These are phyloP conservation scores for Solanum hybrid DNA, from an alignment of 305 asterid species.

Conservation along the genomic window DNA sequence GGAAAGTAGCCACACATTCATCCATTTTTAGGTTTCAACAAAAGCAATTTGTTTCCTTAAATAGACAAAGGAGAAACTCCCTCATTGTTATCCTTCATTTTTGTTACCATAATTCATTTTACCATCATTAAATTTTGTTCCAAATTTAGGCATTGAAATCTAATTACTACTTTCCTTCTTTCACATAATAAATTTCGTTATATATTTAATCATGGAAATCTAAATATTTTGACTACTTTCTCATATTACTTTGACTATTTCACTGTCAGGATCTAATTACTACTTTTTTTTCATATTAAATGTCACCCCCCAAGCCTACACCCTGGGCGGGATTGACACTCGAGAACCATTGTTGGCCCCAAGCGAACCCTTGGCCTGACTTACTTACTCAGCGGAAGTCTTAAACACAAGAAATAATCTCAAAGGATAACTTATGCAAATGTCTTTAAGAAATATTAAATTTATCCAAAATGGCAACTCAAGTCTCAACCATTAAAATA, in stretches of 20 bases:
- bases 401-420: no score
- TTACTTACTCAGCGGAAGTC: no score
- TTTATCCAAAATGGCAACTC: no score
- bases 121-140: not conserved
- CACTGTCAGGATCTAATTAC: not conserved
- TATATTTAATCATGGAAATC: no score
- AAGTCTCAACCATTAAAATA: no score
- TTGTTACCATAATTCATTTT: not conserved
- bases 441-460: no score
- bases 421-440: no score
- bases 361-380: no score
- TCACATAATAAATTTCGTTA: no score
- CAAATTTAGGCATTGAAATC: not conserved
- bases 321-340: no score
- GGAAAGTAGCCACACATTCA: not conserved
- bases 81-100: not conserved
- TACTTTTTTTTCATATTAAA: not conserved
- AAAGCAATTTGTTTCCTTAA: not conserved
- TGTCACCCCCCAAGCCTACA: no score
- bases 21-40: not conserved
- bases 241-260: not conserved
- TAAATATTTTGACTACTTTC: not conserved
- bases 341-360: no score
- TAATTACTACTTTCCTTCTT: not conserved
- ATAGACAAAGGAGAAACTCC: not conserved